Evolutionary conservation across 306 rosid genomes (phyloP).

Genomic region (Corylus avellana): DNA sequence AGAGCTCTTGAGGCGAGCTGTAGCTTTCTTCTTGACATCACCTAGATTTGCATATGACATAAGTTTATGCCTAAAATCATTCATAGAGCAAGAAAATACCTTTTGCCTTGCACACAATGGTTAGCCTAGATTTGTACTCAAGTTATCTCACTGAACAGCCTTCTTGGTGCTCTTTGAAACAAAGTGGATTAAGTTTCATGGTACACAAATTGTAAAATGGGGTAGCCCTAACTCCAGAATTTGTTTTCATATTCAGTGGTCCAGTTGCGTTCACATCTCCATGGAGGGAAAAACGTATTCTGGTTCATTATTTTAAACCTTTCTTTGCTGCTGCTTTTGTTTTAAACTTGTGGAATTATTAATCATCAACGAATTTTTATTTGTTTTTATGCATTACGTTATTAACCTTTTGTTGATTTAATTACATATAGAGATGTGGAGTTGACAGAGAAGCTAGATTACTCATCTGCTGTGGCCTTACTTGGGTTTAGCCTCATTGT

Average conservation of each 20-base stretch:
- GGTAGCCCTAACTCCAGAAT: neutral
- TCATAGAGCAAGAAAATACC: neutral
- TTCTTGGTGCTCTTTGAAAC: neutral
- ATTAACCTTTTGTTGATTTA: slow-evolving; percentile 6
- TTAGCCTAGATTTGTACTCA: neutral
- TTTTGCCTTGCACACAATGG: neutral
- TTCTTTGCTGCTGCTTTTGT: neutral
- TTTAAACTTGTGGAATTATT: neutral
- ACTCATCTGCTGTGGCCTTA: slow-evolving; percentile 85
- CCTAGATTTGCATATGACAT: neutral
- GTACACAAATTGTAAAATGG: neutral
- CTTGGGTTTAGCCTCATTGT: slow-evolving; percentile 77
- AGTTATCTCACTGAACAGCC: neutral
- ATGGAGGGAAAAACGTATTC: neutral
- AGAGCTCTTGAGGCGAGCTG: neutral
- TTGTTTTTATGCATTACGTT: neutral
- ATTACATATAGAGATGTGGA: slow-evolving; percentile 76
- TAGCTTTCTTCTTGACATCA: neutral
- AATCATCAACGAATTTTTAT: neutral
- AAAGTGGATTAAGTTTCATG: slow-evolving; percentile 3
- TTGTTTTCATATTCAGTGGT: neutral
- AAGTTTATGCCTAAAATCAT: neutral
- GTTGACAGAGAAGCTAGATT: slow-evolving; percentile 84
- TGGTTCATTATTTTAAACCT: neutral
- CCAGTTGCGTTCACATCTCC: neutral